phyloP scores from a whole-genome alignment of 1,284 basidiomycete species.

The Quambalaria eucalypti region DNA sequence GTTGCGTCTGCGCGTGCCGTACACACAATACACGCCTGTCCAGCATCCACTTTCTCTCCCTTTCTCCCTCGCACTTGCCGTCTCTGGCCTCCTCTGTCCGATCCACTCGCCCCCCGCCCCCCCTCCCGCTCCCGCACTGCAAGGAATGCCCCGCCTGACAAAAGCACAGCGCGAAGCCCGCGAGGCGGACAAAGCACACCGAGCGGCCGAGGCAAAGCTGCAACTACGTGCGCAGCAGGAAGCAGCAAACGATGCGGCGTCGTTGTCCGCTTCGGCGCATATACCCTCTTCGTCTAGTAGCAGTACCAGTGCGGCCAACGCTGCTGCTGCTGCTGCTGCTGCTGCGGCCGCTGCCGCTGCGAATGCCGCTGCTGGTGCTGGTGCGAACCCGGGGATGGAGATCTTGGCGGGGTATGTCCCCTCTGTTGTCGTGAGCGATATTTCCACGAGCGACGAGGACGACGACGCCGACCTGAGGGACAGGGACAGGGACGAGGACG shows the following conservation, averaged over 20 bases:
- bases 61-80: background rate
- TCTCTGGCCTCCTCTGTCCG: background rate
- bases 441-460: background rate
- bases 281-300: background rate
- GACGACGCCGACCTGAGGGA: background rate
- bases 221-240: no score
- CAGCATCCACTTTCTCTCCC: background rate
- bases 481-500: background rate
- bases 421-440: background rate
- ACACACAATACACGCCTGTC: no score
- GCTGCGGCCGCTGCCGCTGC: background rate
- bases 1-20: no score
- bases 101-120: background rate
- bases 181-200: conserved; percentile 1
- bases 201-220: background rate
- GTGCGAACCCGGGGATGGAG: background rate
- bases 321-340: background rate
- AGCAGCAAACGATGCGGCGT: no score
- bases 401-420: background rate
- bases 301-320: background rate
- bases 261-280: background rate
- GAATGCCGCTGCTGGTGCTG: background rate
- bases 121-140: background rate
- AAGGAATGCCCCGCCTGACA: conserved; percentile 1
- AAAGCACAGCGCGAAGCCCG: conserved; percentile 7